Percentiles rank a stretch among this genome's conserved stretches.
These are phyloP conservation scores for Aegilops tauschii DNA, from an alignment of 176 grass and related monocot species.

Conservation along the genomic window DNA sequence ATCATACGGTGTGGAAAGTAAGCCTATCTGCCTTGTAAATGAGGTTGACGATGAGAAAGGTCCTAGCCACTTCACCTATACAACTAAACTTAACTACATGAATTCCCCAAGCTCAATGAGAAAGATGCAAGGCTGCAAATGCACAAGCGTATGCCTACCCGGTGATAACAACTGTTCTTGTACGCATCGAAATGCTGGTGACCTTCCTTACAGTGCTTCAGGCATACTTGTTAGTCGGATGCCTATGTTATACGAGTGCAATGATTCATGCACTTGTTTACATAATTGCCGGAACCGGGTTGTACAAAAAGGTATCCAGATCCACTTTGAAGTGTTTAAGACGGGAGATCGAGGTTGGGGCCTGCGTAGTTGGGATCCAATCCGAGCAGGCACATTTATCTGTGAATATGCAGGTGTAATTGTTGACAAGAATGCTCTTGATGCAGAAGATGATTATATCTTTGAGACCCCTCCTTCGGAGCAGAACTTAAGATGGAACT, in stretches of 20 bases:
- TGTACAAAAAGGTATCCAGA: constrained; percentile 56
- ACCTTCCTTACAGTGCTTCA: constrained; percentile 71
- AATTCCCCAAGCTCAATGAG: constrained; percentile 24
- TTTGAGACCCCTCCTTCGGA: constrained; percentile 52
- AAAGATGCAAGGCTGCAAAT: constrained; percentile 47
- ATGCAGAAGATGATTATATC: constrained; percentile 53
- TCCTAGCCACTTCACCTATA: constrained; percentile 53
- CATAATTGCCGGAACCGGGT: constrained; percentile 71
- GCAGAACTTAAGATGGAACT: constrained; percentile 77
- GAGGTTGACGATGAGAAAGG: constrained; percentile 59
- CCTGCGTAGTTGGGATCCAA: constrained; percentile 81
- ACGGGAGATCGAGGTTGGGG: constrained; percentile 73
- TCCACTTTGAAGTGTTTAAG: constrained; percentile 88
- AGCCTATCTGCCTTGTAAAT: constrained; percentile 83
- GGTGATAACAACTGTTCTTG: constrained; percentile 61
- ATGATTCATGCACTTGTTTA: constrained; percentile 53
- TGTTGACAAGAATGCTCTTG: constrained; percentile 43
- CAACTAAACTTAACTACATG: constrained; percentile 25
- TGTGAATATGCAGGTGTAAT: constrained; percentile 73
- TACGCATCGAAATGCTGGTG: constrained; percentile 47
- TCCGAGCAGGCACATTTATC: constrained; percentile 82
- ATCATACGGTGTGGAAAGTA: constrained; percentile 67
- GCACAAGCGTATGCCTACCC: constrained; percentile 47
- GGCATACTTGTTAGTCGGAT: constrained; percentile 66
- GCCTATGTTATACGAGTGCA: constrained; percentile 69